Evolutionary conservation across 192 early-diverging fungal species (phyloP), one percentile per base, ranked within the genome.

Genomic region (Umbelopsis sp.): DNA sequence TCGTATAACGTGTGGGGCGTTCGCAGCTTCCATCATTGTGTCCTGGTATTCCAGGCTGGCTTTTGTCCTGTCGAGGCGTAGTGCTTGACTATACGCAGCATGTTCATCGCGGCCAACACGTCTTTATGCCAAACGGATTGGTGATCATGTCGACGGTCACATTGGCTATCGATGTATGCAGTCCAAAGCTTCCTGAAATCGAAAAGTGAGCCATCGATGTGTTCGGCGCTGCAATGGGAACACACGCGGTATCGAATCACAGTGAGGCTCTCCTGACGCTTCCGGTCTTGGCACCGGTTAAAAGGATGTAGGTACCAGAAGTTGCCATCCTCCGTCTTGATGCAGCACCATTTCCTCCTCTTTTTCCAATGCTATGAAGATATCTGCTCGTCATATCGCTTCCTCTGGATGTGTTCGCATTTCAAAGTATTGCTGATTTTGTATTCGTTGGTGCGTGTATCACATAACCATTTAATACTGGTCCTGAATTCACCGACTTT

Each of bases 81-180:
- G 6, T 6, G 22, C 32, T 59, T 26, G 10, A 59, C 54, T 3
- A 59, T 59, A 4, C 54, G 5, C 3, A 3, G 5, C 54, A 59
- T 59, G 16, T 59, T 59, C 8, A 59, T 32, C 10, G 54, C 54
- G 32, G 54, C 54, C 5, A 59, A 10, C 5, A 59, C 54, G 4
- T 59, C 54, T 59, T 54, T 59, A 24, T 59, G 54, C 54, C 54
- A 59, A 32, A 59, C 54, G 32, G 54, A 3, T 24, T 59, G 25
- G 54, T 59, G 26, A 59, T 59, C 54, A 32, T 59, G 54, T 14
- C 54, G 54, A 21, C 54, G 25, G 11, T 2, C 8, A 3, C 2
- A 2, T 24, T 14, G 2, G 22, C 4, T 14, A 16, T 14, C 24
- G 4, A 25, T 8, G 4, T 2, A 8, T 2, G 3, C 2, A 8